Percentiles rank a stretch among this genome's conserved stretches.
Evolutionary conservation across 23 red algal species (phyloP).

Genomic region (Gracilaria caudata): DNA sequence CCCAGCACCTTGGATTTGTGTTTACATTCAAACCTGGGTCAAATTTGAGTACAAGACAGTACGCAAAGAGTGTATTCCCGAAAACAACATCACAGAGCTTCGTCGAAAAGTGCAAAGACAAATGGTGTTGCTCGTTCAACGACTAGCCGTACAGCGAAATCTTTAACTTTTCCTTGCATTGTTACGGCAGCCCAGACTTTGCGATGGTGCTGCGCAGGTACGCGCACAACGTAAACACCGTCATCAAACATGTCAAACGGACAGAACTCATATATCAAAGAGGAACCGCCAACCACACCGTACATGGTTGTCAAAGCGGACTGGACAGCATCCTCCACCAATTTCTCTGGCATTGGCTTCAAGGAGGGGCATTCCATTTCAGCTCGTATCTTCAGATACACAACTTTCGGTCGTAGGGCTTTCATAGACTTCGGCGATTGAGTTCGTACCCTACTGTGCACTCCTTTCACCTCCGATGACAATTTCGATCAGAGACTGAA

Average conservation of each 20-base stretch:
- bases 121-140: conserved; percentile 16
- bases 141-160: conserved; percentile 16
- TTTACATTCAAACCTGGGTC: too few species aligned
- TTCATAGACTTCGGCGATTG: neutral
- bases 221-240: neutral
- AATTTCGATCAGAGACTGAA: too few species aligned
- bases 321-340: conserved; percentile 7
- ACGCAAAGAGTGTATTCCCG: neutral
- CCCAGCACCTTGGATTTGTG: too few species aligned
- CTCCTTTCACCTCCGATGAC: too few species aligned
- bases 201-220: conserved; percentile 3
- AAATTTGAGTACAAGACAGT: neutral
- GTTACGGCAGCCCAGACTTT: conserved; percentile 28
- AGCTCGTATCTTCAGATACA: conserved; percentile 28
- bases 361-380: neutral
- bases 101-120: conserved; percentile 18
- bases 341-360: conserved; percentile 3
- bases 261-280: conserved; percentile 9
- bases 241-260: neutral
- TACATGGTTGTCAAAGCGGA: conserved; percentile 15
- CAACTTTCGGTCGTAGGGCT: neutral
- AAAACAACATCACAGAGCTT: neutral
- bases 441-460: neutral
- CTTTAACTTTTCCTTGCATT: neutral
- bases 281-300: neutral